phyloP scores from a whole-genome alignment of 768 basidiomycete genomes.

The Boletus rex-veris region DNA sequence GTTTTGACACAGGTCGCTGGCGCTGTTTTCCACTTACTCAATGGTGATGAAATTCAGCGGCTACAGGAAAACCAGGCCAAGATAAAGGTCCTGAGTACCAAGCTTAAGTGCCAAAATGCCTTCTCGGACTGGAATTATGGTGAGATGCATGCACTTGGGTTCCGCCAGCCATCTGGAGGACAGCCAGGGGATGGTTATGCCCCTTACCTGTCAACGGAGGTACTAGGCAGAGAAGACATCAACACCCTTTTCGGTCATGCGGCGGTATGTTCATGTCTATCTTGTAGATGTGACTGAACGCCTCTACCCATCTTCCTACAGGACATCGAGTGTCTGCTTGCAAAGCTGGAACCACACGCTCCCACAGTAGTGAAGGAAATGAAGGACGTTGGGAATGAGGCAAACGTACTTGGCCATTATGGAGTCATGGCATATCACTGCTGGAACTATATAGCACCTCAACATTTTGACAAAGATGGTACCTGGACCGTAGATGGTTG shows the following conservation, averaged over 20 bases:
- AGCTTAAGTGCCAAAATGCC: no score
- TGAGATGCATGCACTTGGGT: not conserved
- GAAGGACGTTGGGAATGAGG: not conserved
- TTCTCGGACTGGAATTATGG: no score
- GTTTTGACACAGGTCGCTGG: no score
- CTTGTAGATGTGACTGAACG: no score
- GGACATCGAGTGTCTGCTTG: conserved; percentile 1
- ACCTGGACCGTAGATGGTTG: no score
- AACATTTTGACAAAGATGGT: not conserved
- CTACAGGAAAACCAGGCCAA: no score
- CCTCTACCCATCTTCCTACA: not conserved
- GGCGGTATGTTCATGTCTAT: not conserved
- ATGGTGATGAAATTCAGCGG: no score
- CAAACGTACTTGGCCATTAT: not conserved
- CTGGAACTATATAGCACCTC: no score
- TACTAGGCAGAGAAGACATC: not conserved
- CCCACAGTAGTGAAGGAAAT: not conserved
- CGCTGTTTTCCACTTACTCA: no score
- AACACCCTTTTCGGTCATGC: not conserved
- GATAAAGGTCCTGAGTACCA: no score
- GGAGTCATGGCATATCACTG: no score
- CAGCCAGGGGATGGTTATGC: not conserved
- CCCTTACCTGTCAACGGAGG: not conserved
- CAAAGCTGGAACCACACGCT: not conserved
- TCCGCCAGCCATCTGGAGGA: not conserved